Base-by-base conservation (phyloP, 1,139 yeast genomes). In the Entelexis sorbosivorans region DNA sequence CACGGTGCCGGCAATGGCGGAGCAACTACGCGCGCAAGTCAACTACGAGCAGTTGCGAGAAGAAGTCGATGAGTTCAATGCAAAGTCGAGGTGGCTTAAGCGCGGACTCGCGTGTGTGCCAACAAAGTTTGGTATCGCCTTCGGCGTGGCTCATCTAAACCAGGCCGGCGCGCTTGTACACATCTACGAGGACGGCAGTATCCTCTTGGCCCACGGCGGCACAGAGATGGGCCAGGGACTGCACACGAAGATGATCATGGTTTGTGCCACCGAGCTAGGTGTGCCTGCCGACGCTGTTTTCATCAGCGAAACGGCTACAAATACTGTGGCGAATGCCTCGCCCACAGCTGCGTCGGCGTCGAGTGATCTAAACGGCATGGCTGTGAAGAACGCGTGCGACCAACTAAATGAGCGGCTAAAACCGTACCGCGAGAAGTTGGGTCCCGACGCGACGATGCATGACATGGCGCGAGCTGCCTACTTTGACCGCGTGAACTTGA, bases 181-280 rank as follows among this genome's bases (percentile, higher is more conserved):
- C 52, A 70, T 72, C 42, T 72, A 72, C 55, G 69, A 68, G 44
- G 76, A 72, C 57, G 76, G 76, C 1, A 69, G 74, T 20, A 64
- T 72, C 22, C 59, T 72, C 29, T 60, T 72, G 19, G 63, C 74
- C 9, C 74, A 72, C 45, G 76, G 75, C 44, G 76, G 76, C 49
- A 72, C 72, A n/a, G 76, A 72, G 54, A 72, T 72, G 66, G 76
- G 76, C 24, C 76, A 72, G 57, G 76, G 76, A n/a, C 59, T 72
- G 43, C 67, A 69, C 50, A 72, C 75, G n/a, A 73, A 72, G 56
- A 71, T 72, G 75, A 65, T 68, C 13, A 71, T 70, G 73, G 59
- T 72, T 35, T 68, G 70, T 28, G 75, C 76, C 1, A 63, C 69
- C 47, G 73, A 69, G 54, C 63, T 72, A 32, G 63, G 64, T 4